A percentile compares a stretch with the other conserved stretches of the same genome.
phyloP scores from a whole-genome alignment of 2,329 filamentous ascomycete genomes.

The Celoporthe dispersa region DNA sequence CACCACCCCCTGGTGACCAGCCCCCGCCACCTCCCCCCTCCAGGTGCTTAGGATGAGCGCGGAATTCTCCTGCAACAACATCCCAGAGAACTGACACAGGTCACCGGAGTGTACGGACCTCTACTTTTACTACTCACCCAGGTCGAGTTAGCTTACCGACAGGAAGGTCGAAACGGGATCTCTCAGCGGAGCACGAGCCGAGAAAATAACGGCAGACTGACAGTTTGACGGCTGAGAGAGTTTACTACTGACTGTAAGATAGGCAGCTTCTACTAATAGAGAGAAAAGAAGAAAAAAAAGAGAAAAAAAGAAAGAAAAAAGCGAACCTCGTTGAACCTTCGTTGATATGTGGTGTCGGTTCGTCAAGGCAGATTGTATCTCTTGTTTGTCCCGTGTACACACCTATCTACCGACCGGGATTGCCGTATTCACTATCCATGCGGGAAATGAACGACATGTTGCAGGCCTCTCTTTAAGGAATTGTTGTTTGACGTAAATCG shows the following conservation, averaged over 20 bases:
- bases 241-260: constrained; percentile 32
- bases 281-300: constrained; percentile 4
- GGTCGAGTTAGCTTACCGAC: constrained; percentile 11
- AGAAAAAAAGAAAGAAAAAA: constrained; percentile 12
- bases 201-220: constrained; percentile 21
- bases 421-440: neutral
- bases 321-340: neutral
- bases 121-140: constrained; percentile 13
- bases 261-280: constrained; percentile 28
- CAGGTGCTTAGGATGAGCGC: constrained; percentile 34
- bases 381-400: neutral
- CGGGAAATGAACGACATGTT: neutral
- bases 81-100: constrained; percentile 35
- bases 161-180: constrained; percentile 12
- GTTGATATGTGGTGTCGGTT: neutral
- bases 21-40: constrained; percentile 42
- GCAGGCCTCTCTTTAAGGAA: neutral
- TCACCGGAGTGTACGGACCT: constrained; percentile 14
- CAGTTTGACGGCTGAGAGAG: constrained; percentile 10
- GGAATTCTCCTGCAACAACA: constrained; percentile 10
- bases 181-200: constrained; percentile 8
- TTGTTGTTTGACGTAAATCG: neutral
- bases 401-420: neutral
- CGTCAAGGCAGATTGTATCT: neutral
- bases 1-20: constrained; percentile 43